Evolutionary conservation across 2,329 filamentous ascomycete species (phyloP), one percentile per base, ranked within the genome.

Genomic region (Scytalidium sp.): DNA sequence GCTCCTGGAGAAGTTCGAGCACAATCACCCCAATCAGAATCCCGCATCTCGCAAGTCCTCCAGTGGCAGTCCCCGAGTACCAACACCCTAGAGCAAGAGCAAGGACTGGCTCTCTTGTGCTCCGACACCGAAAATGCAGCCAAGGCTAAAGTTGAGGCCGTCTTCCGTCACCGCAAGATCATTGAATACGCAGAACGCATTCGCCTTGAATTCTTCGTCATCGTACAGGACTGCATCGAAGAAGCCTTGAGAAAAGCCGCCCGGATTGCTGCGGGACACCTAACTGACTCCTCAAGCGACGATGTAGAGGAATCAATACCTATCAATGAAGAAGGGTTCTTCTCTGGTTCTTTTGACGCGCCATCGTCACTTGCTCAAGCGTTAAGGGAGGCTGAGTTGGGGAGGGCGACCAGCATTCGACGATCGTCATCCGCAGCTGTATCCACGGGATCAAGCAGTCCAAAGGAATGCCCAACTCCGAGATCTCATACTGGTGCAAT

Each of bases 151-250:
- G 89, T 97, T 2, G 94, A 99, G 61, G 89, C 93, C 3, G 89
- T 97, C 6, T 84, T 95, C 56, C 88, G 94, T 27, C 90, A 97
- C 67, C 86, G 93, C 45, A 86, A 87, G 60, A 96, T 97, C 45
- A 85, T 99, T 25, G 94, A 99, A 67, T 99, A 99, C 65, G 86
- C 92, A 0, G 94, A 99, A 70, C 85, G 95, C 25, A 96, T 99
- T 56, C 88, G 95, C 3, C 81, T 97, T 43, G 94, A 99, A 63
- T 96, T 97, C 62, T 88, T 93, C 22, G 82, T 95, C 21, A 78
- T 97, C 50, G 93, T 99, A 2, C 90, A 97, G 63, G 90, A 97
- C 60, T 99, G 94, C 65, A 96, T 99, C 46, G 87, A 95, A 52
- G 91, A 90, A 54, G 94, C 94, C 8, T 80, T 97, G 70, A 83